Percentiles rank a stretch among this genome's conserved stretches.
These are phyloP conservation scores for Solanum hybrid DNA, from an alignment of 305 asterid species.

Conservation along the genomic window DNA sequence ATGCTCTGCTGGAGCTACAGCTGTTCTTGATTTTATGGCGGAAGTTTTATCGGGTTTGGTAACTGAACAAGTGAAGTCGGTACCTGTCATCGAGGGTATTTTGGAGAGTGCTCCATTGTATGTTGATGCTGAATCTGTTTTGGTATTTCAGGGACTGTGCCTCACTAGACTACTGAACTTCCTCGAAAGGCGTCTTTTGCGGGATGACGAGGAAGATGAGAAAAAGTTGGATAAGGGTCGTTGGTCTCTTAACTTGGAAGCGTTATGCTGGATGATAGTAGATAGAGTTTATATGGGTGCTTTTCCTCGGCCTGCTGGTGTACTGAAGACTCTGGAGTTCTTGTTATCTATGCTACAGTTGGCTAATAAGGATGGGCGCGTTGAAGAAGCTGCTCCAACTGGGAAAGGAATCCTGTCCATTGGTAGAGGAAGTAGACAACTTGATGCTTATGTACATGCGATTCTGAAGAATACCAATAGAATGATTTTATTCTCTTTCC, in stretches of 20 bases:
- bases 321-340: conserved; percentile 86
- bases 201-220: conserved; percentile 92
- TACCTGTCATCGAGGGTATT: conserved; percentile 61
- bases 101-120: conserved; percentile 81
- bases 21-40: conserved; percentile 86
- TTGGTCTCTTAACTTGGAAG: conserved; percentile 81
- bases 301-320: conserved; percentile 87
- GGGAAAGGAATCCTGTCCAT: conserved; percentile 88
- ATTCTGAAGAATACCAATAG: conserved; percentile 81
- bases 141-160: conserved; percentile 95
- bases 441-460: conserved; percentile 70
- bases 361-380: conserved; percentile 96
- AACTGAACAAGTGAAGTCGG: conserved; percentile 84
- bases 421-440: conserved; percentile 95
- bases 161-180: conserved; percentile 92
- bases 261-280: conserved; percentile 85
- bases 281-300: conserved; percentile 99
- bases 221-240: conserved; percentile 84
- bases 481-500: conserved; percentile 80
- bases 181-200: conserved; percentile 89
- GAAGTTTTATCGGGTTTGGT: conserved; percentile 87
- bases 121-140: conserved; percentile 81
- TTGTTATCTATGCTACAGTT: conserved; percentile 92
- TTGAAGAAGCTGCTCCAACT: conserved; percentile 79
- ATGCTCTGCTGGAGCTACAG: conserved; percentile 98